phyloP scores from a whole-genome alignment of 192 early-diverging fungal species.

The Dimargaris verticillata region DNA sequence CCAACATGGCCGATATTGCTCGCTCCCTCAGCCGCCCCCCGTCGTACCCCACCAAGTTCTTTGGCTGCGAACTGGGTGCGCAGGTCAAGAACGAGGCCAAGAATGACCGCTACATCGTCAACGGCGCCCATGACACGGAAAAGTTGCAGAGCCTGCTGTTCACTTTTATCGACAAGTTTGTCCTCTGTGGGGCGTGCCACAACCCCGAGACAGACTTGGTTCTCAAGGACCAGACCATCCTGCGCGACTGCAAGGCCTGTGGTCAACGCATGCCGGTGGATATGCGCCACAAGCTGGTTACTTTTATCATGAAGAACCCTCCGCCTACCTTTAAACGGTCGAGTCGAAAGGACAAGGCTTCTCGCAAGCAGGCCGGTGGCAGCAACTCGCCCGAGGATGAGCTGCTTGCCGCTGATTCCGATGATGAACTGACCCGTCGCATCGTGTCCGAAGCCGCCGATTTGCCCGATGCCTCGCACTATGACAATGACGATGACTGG shows the following conservation, averaged over 20 bases:
- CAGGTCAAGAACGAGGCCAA: conserved; percentile 80
- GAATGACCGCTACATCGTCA: conserved; percentile 85
- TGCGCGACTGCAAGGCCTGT: conserved; percentile 81
- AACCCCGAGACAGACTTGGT: conserved; percentile 94
- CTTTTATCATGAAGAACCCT: conserved; percentile 86
- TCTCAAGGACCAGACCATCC: conserved; percentile 42
- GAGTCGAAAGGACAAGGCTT: conserved; percentile 25
- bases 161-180: conserved; percentile 86
- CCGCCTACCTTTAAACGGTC: conserved; percentile 39
- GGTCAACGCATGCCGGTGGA: conserved; percentile 67
- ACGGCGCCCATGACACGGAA: conserved; percentile 79
- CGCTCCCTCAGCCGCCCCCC: conserved; percentile 76
- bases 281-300: conserved; percentile 74
- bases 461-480: conserved; percentile 32
- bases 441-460: conserved; percentile 52
- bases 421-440: conserved; percentile 48
- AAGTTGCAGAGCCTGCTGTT: conserved; percentile 73
- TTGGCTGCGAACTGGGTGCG: conserved; percentile 92
- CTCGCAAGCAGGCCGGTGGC: conserved; percentile 15
- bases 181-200: conserved; percentile 78
- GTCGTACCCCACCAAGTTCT: conserved; percentile 76
- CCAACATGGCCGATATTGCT: conserved; percentile 91
- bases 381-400: conserved; percentile 29
- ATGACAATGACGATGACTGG: conserved; percentile 59
- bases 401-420: conserved; percentile 32